Evolutionary conservation across 805 yeast species (phyloP).

Genomic region (Saccharomycopsis malanga): DNA sequence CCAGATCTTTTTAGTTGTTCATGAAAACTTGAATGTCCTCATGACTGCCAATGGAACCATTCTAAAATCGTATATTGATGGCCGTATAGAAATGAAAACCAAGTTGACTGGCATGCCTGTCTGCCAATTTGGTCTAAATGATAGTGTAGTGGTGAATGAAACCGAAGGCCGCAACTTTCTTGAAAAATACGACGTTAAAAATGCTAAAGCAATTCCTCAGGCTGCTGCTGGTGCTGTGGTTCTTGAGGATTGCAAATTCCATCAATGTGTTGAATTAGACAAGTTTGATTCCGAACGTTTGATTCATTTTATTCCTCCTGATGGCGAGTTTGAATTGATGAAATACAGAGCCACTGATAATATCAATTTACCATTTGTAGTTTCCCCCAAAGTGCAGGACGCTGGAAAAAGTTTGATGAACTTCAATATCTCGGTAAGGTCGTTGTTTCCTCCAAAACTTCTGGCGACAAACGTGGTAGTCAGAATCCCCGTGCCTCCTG

Average conservation of each 20-base stretch:
- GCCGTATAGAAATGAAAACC: conserved; percentile 61
- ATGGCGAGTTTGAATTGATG: conserved; percentile 81
- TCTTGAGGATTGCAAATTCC: conserved; percentile 76
- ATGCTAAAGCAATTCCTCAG: conserved; percentile 30
- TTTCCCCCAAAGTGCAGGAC: conserved; percentile 48
- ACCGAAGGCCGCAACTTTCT: conserved; percentile 23
- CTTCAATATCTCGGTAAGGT: conserved; percentile 53
- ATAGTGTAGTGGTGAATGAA: conserved; percentile 33
- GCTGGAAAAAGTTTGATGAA: conserved; percentile 41
- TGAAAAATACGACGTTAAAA: conserved; percentile 27
- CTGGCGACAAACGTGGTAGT: conserved; percentile 59
- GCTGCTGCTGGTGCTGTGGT: conserved; percentile 45
- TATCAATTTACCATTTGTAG: conserved; percentile 62
- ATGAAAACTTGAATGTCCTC: conserved; percentile 66
- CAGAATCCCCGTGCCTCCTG: conserved; percentile 63
- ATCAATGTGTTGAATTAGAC: conserved; percentile 74
- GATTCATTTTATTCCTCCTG: conserved; percentile 78
- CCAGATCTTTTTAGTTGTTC: conserved; percentile 69
- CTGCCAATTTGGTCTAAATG: conserved; percentile 75
- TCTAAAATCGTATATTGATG: conserved; percentile 67
- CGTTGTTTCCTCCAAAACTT: conserved; percentile 51
- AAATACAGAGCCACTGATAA: conserved; percentile 55
- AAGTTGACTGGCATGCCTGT: conserved; percentile 77
- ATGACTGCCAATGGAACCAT: conserved; percentile 59
- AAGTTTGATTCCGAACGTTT: conserved; percentile 58